Base-by-base conservation (phyloP, 345 rosid species). In the Hibiscus syriacus region DNA sequence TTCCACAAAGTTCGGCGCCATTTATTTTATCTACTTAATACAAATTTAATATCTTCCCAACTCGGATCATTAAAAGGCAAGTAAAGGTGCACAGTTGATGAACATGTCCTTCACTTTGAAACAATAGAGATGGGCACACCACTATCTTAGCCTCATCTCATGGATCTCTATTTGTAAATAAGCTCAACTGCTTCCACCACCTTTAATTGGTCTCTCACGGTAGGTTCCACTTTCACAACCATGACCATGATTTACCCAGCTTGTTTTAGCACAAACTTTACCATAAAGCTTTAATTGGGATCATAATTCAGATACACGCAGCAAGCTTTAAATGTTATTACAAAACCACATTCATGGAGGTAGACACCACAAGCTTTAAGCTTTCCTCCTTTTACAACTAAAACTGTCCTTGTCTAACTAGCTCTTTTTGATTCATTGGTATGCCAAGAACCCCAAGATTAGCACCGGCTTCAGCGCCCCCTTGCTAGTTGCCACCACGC, bases 401-500 rank as follows among this genome's bases (percentile, higher is more conserved):
- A 39, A 39, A 8, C 45, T 39, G 13, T 7, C 9, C 12, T n/a
- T n/a, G n/a, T 49, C 57, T 68, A 36, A 25, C 66, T 45, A 34
- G 5, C 49, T 22, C 2, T 45, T 52, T 26, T 23, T 32, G 32
- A 67, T 45, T 32, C 22, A 53, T 52, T 16, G 20, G 54, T 78
- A 71, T 29, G 23, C 69, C 69, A 52, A 65, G 57, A 59, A 57
- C n/a, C 72, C 45, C 49, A 54, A 2, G 7, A 68, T n/a, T n/a
- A n/a, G n/a, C 62, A 36, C 76, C 68, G 43, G 36, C 76, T 27
- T 76, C 83, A 25, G 86, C 64, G 11, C 65, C 82, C 65, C 84
- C 88, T 66, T 79, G 92, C 84, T 89, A 87, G 77, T 79, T 77
- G 41, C 87, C 87, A 43, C 83, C 85, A n/a, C n/a, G n/a, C n/a